Base-by-base conservation (phyloP, 2,329 filamentous ascomycete species). In the Diaporthe sp. region DNA sequence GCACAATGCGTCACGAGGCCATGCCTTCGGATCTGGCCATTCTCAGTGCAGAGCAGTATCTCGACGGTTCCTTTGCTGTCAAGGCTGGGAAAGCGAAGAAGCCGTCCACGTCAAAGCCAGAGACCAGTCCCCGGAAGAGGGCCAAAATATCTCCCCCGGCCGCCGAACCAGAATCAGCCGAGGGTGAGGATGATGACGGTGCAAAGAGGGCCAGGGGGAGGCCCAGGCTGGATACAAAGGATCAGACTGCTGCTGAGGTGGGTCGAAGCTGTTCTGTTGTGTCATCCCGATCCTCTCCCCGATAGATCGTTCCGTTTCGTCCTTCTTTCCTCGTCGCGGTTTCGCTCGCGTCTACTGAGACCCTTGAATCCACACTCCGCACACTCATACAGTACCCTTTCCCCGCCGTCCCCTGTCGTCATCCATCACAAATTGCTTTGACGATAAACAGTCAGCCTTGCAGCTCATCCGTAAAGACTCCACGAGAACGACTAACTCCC, bases 221-320 rank as follows among this genome's bases (percentile, higher is more conserved):
- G 73, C 95, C 95, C 8, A 88, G 94, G 69, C 87, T 97, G 22
- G 92, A 96, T 78, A 91, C 91, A n/a, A 91, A 92, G 76, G 94
- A 96, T 83, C 92, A 95, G 83, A 95, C 93, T 34, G 92, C 94
- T 77, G 92, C 91, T 72, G 94, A 96, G 86, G 94, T 95, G 85
- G 89, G 93, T 92, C 55, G 75, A 62, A 70, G 59, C 49, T n/a
- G 13, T 75, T 78, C 68, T 67, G 72, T 51, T 31, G 59, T 75
- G 71, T 71, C 73, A 69, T 77, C 58, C 71, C 74, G 58, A 59
- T 70, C 70, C 55, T 74, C 22, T 22, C 34, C 28, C 28, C 53
- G 55, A 34, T 37, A 15, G 12, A n/a, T 42, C 28, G 19, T 51
- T n/a, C 39, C 42, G 8, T 55, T 53, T n/a, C 31, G 58, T 34